Base-by-base conservation (phyloP, 2,329 filamentous ascomycete species). In the Aspergillus costaricaensis region DNA sequence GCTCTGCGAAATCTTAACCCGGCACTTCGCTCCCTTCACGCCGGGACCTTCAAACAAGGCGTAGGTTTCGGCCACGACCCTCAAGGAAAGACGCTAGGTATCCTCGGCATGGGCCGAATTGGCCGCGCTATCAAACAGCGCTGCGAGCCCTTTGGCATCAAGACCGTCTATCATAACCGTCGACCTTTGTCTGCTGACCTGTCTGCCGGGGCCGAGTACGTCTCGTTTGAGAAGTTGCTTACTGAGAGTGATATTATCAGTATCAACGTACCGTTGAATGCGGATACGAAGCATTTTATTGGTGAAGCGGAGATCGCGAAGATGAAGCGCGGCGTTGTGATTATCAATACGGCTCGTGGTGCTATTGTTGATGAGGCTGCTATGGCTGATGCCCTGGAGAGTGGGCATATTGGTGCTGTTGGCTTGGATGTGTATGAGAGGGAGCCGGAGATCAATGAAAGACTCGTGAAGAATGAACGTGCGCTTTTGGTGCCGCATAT, bases 1-100 rank as follows among this genome's bases (percentile, higher is more conserved):
- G 87, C 89, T 17, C 79, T 93, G 58, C 82, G 90, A 52, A 86
- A 88, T 7, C 25, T 17, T 4, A 54, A 25, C 15, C 25, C 25
- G 1, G 19, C 39, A 3, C 5, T 58, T 12, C 12, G 17, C 14
- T 17, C 38, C 25, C n/a, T 36, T 1, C 12, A 14, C 17, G 39
- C 44, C 2, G 14, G 25, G 15, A 12, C 19, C 32, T 54, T 49
- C 25, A 53, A 53, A n/a, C 14, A 36, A 10, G 44, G 25, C 5
- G 25, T 36, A 3, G 17, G 8, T 5, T 50, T 38, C n/a, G 32
- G 44, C 9, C 17, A 25, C 12, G 44, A 50, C 19, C 44, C 32
- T 0, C 14, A 32, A n/a, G 41, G n/a, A 6, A 47, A 55, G 23
- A 10, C 36, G 8, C 25, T 47, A 12, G 38, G 38, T 6, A 55